phyloP scores from a whole-genome alignment of 2,329 filamentous ascomycete species.

The Lachnellula cervina region DNA sequence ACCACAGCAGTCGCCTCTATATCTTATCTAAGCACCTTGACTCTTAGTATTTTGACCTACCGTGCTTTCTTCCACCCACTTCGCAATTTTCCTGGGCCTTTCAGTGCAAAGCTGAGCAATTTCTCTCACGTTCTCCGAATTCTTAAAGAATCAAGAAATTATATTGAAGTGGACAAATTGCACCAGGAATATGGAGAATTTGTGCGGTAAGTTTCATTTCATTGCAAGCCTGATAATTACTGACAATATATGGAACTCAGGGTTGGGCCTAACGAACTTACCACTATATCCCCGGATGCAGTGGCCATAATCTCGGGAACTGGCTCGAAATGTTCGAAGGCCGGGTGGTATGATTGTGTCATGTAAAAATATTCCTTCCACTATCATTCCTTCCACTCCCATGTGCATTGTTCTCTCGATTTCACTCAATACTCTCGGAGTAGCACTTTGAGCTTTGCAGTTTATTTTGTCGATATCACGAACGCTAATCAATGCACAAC shows the following conservation, averaged over 20 bases:
- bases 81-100: constrained; percentile 26
- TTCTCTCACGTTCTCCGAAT: constrained; percentile 16
- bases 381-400: no score
- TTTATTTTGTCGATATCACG: no score
- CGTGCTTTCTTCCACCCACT: constrained; percentile 42
- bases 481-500: background rate
- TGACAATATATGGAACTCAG: background rate
- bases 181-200: constrained; percentile 23
- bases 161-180: constrained; percentile 9
- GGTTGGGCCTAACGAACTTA: constrained; percentile 17
- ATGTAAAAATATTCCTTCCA: background rate
- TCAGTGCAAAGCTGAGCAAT: constrained; percentile 18
- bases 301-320: constrained; percentile 14
- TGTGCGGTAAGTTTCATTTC: constrained; percentile 12
- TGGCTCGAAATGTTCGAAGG: constrained; percentile 19
- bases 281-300: constrained; percentile 18
- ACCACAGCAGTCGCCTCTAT: constrained; percentile 1
- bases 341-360: constrained; percentile 21
- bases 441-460: no score
- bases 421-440: no score
- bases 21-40: constrained; percentile 22
- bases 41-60: constrained; percentile 49
- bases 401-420: no score
- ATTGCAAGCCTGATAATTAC: background rate
- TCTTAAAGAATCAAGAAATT: constrained; percentile 9